Evolutionary conservation across 441 rosid species (phyloP).

Genomic region (Erysimum pusillum): DNA sequence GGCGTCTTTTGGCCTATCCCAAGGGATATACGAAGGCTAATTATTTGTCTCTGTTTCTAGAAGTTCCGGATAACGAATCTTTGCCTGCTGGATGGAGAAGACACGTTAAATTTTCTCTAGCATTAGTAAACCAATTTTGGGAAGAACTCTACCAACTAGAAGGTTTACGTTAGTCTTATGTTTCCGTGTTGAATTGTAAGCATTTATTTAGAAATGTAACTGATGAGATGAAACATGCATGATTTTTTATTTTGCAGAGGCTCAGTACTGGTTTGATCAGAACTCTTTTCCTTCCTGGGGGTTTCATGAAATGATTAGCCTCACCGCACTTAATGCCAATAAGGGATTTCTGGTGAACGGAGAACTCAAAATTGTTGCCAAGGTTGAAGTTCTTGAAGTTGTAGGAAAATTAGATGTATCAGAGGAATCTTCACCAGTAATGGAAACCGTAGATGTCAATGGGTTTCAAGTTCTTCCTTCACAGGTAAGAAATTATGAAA

Average conservation of each 20-base stretch:
- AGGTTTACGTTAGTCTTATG: not conserved
- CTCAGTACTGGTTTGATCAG: not conserved
- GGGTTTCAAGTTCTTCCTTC: not conserved
- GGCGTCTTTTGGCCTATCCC: not conserved
- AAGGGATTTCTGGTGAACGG: not conserved
- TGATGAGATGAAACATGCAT: not conserved
- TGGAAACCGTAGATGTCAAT: too few species aligned
- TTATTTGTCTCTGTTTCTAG: constrained; percentile 4
- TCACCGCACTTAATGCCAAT: not conserved
- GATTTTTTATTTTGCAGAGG: not conserved
- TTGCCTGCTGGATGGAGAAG: constrained; percentile 36
- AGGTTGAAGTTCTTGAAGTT: not conserved
- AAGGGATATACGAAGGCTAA: not conserved
- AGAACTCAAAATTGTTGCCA: not conserved
- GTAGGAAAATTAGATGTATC: too few species aligned
- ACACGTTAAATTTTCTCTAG: not conserved
- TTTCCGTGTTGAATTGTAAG: not conserved
- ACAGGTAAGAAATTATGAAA: too few species aligned
- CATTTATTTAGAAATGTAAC: not conserved
- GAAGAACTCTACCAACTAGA: not conserved
- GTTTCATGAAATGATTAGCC: not conserved
- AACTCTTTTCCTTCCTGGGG: too few species aligned
- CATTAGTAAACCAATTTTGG: not conserved
- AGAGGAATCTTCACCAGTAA: too few species aligned
- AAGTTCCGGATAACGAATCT: not conserved